Conservation (phyloP, 768 basidiomycete species). For the Tremella yokohamensis region DNA sequence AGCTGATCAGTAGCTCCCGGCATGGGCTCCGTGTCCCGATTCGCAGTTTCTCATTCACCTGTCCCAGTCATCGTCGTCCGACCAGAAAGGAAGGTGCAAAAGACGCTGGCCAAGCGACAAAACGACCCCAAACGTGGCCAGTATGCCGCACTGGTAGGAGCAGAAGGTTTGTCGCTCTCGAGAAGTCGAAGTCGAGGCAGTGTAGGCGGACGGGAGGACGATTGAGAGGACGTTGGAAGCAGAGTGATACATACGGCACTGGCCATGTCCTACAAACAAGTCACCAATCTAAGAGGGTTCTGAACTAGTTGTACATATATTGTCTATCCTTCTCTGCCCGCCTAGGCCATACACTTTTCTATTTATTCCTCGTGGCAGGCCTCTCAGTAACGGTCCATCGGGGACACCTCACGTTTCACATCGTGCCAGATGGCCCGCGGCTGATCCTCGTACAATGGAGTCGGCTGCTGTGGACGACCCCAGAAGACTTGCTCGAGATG, state of each 20-base stretch:
- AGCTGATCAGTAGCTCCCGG: slow-evolving; percentile 52
- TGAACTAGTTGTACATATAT: too few species aligned
- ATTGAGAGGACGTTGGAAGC: background rate
- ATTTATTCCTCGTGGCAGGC: too few species aligned
- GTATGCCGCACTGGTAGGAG: slow-evolving; percentile 49
- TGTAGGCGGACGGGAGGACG: slow-evolving; percentile 17
- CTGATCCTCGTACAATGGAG: background rate
- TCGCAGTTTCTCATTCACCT: slow-evolving; percentile 81
- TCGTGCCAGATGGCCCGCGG: background rate
- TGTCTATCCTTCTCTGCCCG: too few species aligned
- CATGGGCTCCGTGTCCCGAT: slow-evolving; percentile 65
- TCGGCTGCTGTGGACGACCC: background rate
- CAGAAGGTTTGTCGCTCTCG: slow-evolving; percentile 37
- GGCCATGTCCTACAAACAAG: too few species aligned
- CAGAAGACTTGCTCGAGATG: background rate
- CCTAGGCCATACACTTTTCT: too few species aligned
- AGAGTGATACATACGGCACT: too few species aligned
- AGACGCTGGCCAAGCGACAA: slow-evolving; percentile 76
- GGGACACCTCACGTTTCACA: background rate
- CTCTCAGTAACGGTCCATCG: too few species aligned
- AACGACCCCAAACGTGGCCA: slow-evolving; percentile 80
- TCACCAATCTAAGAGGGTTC: too few species aligned
- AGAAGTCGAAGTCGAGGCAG: slow-evolving; percentile 41
- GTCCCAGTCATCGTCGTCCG: slow-evolving; percentile 95
- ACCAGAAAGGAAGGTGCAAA: slow-evolving; percentile 79